phyloP scores from a whole-genome alignment of 495 filamentous ascomycete genomes.

The Cladorrhinum samala region DNA sequence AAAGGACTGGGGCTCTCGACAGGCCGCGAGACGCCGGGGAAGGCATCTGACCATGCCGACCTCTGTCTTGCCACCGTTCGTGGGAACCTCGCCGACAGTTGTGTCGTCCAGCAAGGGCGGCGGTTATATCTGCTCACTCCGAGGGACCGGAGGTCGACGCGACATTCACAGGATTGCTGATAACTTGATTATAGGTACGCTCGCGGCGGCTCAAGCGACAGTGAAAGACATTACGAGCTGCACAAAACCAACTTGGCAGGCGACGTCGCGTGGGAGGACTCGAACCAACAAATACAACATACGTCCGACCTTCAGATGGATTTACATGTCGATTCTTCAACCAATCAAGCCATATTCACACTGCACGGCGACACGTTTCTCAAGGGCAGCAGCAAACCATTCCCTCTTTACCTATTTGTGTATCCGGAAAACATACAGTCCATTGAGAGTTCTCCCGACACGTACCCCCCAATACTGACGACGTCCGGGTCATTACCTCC shows the following conservation, averaged over 20 bases:
- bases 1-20: conserved; percentile 10
- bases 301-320: conserved; percentile 1
- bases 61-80: conserved; percentile 4
- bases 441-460: neutral
- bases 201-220: no score
- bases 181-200: no score
- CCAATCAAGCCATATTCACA: conserved; percentile 3
- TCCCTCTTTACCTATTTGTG: neutral
- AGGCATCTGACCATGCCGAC: conserved; percentile 1
- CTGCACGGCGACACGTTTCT: neutral
- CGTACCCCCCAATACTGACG: neutral
- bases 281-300: neutral
- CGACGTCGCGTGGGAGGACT: conserved; percentile 3
- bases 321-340: conserved; percentile 2
- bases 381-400: neutral
- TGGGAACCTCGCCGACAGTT: conserved; percentile 2
- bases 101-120: conserved; percentile 1
- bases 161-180: no score
- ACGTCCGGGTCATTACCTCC: neutral
- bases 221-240: conserved; percentile 4
- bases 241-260: neutral
- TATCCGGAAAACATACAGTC: conserved; percentile 5
- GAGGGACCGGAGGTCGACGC: no score
- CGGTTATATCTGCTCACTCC: no score
- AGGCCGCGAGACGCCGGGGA: conserved; percentile 3